phyloP scores from a whole-genome alignment of 2,329 filamentous ascomycete genomes.

The Aspergillus texensis region DNA sequence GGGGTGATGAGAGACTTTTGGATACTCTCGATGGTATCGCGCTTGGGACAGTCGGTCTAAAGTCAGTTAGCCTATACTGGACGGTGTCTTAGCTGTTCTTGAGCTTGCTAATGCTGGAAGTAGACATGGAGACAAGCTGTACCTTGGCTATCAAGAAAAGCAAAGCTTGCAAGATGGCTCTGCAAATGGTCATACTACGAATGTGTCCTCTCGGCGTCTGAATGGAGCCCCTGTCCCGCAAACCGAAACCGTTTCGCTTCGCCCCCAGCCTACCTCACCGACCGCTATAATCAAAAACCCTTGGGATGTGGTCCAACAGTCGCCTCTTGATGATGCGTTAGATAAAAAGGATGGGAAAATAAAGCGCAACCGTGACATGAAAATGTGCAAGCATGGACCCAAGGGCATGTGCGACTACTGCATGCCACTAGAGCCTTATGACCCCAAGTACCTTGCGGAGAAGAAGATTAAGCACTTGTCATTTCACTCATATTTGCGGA shows the following conservation, averaged over 20 bases:
- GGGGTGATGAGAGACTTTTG: conserved; percentile 58
- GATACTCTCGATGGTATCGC: conserved; percentile 56
- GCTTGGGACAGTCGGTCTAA: conserved; percentile 60
- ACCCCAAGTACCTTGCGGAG: conserved; percentile 82
- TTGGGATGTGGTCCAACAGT: conserved; percentile 91
- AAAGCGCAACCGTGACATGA: conserved; percentile 68
- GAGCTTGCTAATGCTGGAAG: neutral
- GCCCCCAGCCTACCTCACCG: conserved; percentile 60
- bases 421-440: conserved; percentile 93
- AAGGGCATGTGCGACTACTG: conserved; percentile 99
- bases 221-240: conserved; percentile 40
- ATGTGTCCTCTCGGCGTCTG: conserved; percentile 35
- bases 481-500: conserved; percentile 91
- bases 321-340: conserved; percentile 79
- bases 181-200: conserved; percentile 27
- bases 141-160: conserved; percentile 74
- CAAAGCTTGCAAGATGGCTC: conserved; percentile 53
- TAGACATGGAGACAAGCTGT: conserved; percentile 90
- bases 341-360: conserved; percentile 93
- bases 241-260: conserved; percentile 65
- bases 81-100: too few relatives aligned
- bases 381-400: conserved; percentile 92
- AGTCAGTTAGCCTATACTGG: conserved; percentile 41
- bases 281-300: conserved; percentile 75
- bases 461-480: conserved; percentile 99